A percentile compares a stretch with the other conserved stretches of the same genome.
These are phyloP conservation scores for Mycogone perniciosa DNA, from an alignment of 2,329 filamentous ascomycete genomes.

Conservation along the genomic window DNA sequence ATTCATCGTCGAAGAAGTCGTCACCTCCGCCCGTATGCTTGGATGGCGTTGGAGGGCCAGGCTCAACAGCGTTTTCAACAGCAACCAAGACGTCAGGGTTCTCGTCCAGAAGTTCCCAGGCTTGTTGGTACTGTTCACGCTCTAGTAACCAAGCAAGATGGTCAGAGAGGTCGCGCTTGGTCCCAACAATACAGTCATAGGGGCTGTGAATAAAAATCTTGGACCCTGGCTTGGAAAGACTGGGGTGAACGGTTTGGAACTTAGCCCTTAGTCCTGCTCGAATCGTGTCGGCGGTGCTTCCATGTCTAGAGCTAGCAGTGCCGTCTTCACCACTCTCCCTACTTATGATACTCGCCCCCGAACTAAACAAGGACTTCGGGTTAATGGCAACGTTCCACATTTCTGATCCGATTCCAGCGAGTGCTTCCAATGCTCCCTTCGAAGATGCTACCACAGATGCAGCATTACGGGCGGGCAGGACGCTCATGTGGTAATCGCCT, in stretches of 20 bases:
- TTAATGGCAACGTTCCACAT: slow-evolving; percentile 91
- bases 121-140: slow-evolving; percentile 71
- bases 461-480: slow-evolving; percentile 68
- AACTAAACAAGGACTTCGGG: slow-evolving; percentile 80
- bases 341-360: slow-evolving; percentile 68
- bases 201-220: slow-evolving; percentile 94
- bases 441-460: slow-evolving; percentile 58
- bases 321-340: slow-evolving; percentile 53
- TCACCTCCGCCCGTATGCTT: slow-evolving; percentile 37
- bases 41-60: slow-evolving; percentile 35
- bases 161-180: slow-evolving; percentile 79
- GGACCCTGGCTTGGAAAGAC: slow-evolving; percentile 48
- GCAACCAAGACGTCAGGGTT: slow-evolving; percentile 66
- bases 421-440: slow-evolving; percentile 67
- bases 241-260: slow-evolving; percentile 41
- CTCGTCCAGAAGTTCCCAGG: slow-evolving; percentile 83
- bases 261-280: slow-evolving; percentile 21
- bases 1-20: slow-evolving; percentile 68
- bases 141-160: slow-evolving; percentile 82
- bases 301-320: slow-evolving; percentile 40
- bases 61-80: slow-evolving; percentile 34
- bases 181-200: slow-evolving; percentile 90
- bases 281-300: slow-evolving; percentile 28
- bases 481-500: slow-evolving; percentile 84
- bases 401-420: slow-evolving; percentile 65